Evolutionary conservation across 139 green algal species (phyloP).

Genomic region (Prasinococcaceae sp.): DNA sequence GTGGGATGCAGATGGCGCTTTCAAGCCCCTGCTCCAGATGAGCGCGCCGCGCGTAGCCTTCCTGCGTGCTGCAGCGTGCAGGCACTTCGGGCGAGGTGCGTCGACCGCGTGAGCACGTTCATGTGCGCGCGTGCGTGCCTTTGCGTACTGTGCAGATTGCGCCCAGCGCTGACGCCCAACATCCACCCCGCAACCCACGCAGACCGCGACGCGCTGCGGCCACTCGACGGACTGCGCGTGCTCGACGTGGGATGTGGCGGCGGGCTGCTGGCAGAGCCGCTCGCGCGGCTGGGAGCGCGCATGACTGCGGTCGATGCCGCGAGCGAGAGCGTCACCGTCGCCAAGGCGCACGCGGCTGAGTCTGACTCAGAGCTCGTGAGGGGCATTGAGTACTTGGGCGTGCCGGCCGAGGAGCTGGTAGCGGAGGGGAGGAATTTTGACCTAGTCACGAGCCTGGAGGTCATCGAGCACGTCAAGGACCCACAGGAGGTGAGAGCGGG

Average conservation of each 20-base stretch:
- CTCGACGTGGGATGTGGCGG: constrained; percentile 16
- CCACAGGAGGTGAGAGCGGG: neutral
- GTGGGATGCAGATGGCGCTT: too few relatives aligned
- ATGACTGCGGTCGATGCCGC: constrained; percentile 47
- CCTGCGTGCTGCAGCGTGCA: constrained; percentile 37
- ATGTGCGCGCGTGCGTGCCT: neutral
- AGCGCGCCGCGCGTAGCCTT: constrained; percentile 61
- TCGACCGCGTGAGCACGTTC: neutral
- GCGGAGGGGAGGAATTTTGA: constrained; percentile 28
- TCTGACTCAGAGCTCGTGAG: too few relatives aligned
- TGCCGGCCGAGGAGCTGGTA: constrained; percentile 38
- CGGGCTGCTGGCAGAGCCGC: constrained; percentile 13
- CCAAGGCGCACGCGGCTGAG: constrained; percentile 30
- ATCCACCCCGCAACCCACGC: neutral
- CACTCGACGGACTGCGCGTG: constrained; percentile 1
- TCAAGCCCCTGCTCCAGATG: constrained; percentile 64
- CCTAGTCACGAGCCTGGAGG: constrained; percentile 46
- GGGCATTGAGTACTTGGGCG: neutral
- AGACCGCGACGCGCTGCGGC: neutral
- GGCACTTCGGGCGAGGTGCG: neutral
- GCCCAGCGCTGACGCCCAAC: neutral
- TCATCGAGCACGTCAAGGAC: constrained; percentile 40
- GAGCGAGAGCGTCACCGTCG: constrained; percentile 30
- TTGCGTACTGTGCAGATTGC: neutral
- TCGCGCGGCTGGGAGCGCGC: constrained; percentile 15